Conservation (phyloP, 1,284 basidiomycete genomes). For the Leccinum proliferum region DNA sequence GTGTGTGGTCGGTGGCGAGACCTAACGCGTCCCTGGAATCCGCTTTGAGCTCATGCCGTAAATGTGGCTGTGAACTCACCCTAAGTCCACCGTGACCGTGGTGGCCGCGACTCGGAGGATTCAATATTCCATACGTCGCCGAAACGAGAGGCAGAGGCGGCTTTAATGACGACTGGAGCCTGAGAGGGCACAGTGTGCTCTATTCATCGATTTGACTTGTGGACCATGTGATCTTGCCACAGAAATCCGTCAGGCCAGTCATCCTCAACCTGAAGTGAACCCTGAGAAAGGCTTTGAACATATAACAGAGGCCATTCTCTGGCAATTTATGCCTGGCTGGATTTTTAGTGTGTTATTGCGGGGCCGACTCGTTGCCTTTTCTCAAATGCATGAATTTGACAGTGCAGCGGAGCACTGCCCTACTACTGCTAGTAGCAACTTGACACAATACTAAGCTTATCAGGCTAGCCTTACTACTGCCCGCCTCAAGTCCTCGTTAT, state of each 20-base stretch:
- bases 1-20: constrained; percentile 29
- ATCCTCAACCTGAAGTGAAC: neutral
- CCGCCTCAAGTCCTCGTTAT: neutral
- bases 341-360: neutral
- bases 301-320: neutral
- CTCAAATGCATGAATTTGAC: neutral
- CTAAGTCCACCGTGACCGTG: neutral
- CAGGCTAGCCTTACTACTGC: neutral
- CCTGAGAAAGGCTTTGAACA: neutral
- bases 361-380: neutral
- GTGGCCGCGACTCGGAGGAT: neutral
- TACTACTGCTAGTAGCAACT: neutral
- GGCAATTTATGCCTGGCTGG: neutral
- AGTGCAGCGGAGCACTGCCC: neutral
- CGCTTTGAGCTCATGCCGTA: constrained; percentile 26
- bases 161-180: neutral
- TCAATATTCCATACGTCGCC: neutral
- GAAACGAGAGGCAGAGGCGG: neutral
- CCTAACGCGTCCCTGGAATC: constrained; percentile 21
- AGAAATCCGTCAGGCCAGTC: neutral
- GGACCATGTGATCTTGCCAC: neutral
- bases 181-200: neutral
- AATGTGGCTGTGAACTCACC: constrained; percentile 25
- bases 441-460: neutral
- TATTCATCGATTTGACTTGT: neutral